Conservation (phyloP, 306 rosid genomes). For the Vachellia collinsii region DNA sequence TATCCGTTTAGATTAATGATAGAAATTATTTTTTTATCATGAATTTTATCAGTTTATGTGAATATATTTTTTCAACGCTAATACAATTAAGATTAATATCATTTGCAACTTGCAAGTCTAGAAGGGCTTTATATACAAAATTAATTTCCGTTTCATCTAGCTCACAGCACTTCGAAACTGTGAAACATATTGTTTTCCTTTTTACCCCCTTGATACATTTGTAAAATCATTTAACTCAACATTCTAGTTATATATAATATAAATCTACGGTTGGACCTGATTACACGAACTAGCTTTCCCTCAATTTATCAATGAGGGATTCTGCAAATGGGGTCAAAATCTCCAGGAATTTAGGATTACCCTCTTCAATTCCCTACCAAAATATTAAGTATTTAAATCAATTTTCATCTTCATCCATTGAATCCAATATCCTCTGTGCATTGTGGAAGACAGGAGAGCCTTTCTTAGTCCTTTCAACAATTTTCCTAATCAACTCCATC, state of each 20-base stretch:
- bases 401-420: constrained; percentile 56
- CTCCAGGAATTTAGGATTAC: neutral
- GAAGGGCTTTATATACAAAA: neutral
- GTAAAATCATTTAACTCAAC: neutral
- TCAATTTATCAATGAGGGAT: neutral
- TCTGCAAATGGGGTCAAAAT: neutral
- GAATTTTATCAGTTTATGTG: too few species aligned
- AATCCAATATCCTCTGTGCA: constrained; percentile 67
- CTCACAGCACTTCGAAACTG: neutral
- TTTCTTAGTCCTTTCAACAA: constrained; percentile 86
- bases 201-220: neutral
- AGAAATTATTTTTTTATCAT: too few species aligned
- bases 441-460: constrained; percentile 78
- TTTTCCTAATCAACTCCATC: constrained; percentile 80
- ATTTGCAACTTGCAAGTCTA: too few species aligned
- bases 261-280: too few species aligned
- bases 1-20: too few species aligned
- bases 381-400: constrained; percentile 44
- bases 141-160: neutral
- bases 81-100: too few species aligned
- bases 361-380: constrained; percentile 36
- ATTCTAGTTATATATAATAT: neutral
- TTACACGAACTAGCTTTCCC: neutral
- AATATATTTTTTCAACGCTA: too few species aligned
- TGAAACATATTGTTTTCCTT: too few species aligned